These are phyloP conservation scores for Xylaria sp. DNA, from an alignment of 2,329 filamentous ascomycete genomes.

Conservation along the genomic window DNA sequence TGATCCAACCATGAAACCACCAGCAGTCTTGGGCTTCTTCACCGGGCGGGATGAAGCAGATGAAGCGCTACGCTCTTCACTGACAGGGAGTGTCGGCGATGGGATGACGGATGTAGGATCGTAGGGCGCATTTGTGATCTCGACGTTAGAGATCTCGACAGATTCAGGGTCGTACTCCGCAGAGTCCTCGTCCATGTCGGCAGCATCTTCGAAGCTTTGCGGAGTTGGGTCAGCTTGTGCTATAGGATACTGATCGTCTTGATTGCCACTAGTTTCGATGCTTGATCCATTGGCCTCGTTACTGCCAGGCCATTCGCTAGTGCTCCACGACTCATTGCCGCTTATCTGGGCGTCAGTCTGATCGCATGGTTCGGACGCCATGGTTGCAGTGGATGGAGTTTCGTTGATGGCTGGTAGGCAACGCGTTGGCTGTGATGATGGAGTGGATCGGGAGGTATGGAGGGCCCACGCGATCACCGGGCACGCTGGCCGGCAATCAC, in stretches of 20 bases:
- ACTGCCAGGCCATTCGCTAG: conserved; percentile 48
- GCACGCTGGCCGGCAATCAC: not conserved
- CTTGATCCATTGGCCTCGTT: conserved; percentile 51
- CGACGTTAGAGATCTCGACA: conserved; percentile 28
- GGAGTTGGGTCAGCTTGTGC: conserved; percentile 41
- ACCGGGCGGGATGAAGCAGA: conserved; percentile 35
- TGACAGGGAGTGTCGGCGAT: conserved; percentile 24
- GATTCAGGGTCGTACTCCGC: conserved; percentile 56
- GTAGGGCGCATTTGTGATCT: conserved; percentile 38
- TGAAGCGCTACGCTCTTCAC: conserved; percentile 29
- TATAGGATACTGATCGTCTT: conserved; percentile 46
- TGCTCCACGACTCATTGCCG: conserved; percentile 38
- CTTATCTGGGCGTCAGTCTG: conserved; percentile 22
- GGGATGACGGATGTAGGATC: conserved; percentile 47
- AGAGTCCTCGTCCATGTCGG: conserved; percentile 46
- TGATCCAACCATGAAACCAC: conserved; percentile 55
- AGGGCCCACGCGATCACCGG: not conserved
- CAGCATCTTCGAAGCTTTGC: conserved; percentile 45
- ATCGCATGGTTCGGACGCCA: conserved; percentile 29
- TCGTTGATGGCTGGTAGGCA: not conserved
- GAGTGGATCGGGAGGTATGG: not conserved
- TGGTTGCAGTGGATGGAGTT: conserved; percentile 7
- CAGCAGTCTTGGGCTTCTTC: conserved; percentile 56
- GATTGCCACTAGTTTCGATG: conserved; percentile 52
- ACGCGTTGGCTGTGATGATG: conserved; percentile 3